Percentiles rank a stretch among this genome's conserved stretches.
These are phyloP conservation scores for Fusarium sp. DNA, from an alignment of 2,329 filamentous ascomycete genomes.

Conservation along the genomic window DNA sequence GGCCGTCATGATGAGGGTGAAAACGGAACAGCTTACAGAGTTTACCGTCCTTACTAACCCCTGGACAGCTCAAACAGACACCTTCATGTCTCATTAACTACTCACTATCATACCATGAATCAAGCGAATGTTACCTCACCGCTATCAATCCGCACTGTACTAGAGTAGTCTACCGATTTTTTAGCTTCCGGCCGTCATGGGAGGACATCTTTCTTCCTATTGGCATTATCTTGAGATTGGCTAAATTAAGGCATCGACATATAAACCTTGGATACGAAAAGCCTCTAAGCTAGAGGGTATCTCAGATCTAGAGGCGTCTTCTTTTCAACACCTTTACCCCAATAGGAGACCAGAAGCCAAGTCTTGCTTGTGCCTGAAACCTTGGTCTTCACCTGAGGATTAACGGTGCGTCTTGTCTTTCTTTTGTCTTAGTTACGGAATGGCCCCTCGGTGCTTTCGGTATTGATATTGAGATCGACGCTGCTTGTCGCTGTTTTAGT, in stretches of 20 bases:
- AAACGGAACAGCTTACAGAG: background rate
- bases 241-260: conserved; percentile 3
- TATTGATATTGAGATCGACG: conserved; percentile 36
- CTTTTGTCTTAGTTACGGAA: conserved; percentile 22
- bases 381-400: conserved; percentile 19
- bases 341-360: background rate
- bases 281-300: background rate
- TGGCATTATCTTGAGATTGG: conserved; percentile 11
- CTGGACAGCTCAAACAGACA: conserved; percentile 3
- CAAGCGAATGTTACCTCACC: background rate
- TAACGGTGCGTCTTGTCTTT: conserved; percentile 15
- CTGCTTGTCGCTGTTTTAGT: conserved; percentile 24
- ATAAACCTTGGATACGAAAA: conserved; percentile 13
- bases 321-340: background rate
- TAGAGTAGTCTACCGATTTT: background rate
- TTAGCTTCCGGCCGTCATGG: conserved; percentile 1
- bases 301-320: background rate
- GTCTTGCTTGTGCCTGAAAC: conserved; percentile 22
- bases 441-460: conserved; percentile 27
- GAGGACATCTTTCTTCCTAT: background rate
- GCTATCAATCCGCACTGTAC: conserved; percentile 39
- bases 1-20: conserved; percentile 4
- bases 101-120: background rate
- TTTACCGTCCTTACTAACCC: background rate
- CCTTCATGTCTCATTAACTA: conserved; percentile 18